Evolutionary conservation across 495 filamentous ascomycete species (phyloP).

Genomic region (Penicillium turbatum): DNA sequence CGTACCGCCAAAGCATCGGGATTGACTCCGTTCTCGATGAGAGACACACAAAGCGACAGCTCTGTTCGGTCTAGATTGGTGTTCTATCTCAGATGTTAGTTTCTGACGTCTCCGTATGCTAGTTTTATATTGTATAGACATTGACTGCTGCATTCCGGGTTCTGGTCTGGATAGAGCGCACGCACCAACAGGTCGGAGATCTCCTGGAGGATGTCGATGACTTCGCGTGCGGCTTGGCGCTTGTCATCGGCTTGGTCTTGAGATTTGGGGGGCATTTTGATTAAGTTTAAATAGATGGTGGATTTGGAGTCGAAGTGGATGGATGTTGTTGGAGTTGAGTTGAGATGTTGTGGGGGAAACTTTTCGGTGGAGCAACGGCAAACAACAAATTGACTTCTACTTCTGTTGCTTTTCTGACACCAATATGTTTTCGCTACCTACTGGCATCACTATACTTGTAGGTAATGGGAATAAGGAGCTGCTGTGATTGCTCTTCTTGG

Average conservation of each 20-base stretch:
- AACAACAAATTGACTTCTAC: not conserved
- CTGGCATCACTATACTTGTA: too few relatives aligned
- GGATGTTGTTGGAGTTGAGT: slow-evolving; percentile 1
- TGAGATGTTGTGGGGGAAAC: slow-evolving; percentile 1
- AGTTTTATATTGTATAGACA: not conserved
- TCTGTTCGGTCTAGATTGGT: slow-evolving; percentile 86
- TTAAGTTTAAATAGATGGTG: not conserved
- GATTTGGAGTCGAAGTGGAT: not conserved
- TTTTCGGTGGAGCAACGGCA: not conserved
- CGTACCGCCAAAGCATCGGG: slow-evolving; percentile 90
- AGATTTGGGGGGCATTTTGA: slow-evolving; percentile 20
- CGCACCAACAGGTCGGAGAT: slow-evolving; percentile 83
- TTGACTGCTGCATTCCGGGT: not conserved
- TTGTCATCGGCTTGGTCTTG: slow-evolving; percentile 54
- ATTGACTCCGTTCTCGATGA: slow-evolving; percentile 96
- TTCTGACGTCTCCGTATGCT: not conserved
- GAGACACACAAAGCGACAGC: slow-evolving; percentile 87
- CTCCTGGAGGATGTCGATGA: slow-evolving; percentile 92
- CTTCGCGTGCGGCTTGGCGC: slow-evolving; percentile 87
- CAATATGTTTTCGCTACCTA: too few relatives aligned
- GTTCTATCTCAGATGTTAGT: slow-evolving; percentile 53
- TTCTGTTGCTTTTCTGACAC: not conserved
- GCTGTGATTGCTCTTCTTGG: too few relatives aligned
- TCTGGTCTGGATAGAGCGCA: slow-evolving; percentile 1
- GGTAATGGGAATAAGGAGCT: too few relatives aligned